These are phyloP conservation scores for Chrysanthemum makinoi DNA, from an alignment of 129 eudicot genomes.

Conservation along the genomic window DNA sequence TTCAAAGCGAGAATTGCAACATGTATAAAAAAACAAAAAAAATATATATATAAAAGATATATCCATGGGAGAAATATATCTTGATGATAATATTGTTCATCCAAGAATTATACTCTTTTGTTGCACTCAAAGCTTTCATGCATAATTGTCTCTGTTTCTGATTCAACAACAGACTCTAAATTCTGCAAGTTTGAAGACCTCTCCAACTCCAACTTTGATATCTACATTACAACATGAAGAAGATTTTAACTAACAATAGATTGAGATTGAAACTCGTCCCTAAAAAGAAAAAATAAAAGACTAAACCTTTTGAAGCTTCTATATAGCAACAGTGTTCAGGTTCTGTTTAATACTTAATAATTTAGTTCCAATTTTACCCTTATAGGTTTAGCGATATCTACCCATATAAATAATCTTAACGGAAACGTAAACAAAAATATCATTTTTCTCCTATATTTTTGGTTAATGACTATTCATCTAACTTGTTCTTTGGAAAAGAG, in stretches of 20 bases:
- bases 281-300: constrained; percentile 10
- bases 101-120: constrained; percentile 2
- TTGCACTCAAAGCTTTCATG: constrained; percentile 22
- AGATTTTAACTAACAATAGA: not conserved
- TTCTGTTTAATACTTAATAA: not conserved
- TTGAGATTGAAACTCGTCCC: constrained; percentile 11
- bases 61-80: not conserved
- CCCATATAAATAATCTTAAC: too few relatives aligned
- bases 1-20: not conserved
- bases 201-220: constrained; percentile 71
- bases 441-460: too few relatives aligned
- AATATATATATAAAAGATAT: constrained; percentile 8
- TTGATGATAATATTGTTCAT: not conserved
- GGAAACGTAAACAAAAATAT: too few relatives aligned
- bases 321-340: constrained; percentile 37
- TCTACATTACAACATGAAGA: constrained; percentile 40
- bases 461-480: too few relatives aligned
- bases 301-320: constrained; percentile 79
- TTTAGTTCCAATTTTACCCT: not conserved
- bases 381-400: not conserved
- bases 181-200: constrained; percentile 59
- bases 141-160: constrained; percentile 52
- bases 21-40: not conserved
- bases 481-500: too few relatives aligned
- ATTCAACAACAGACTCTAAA: constrained; percentile 50